phyloP scores from a whole-genome alignment of 225 moss, liverwort and hornwort genomes.

The Rhytidiadelphus loreus region DNA sequence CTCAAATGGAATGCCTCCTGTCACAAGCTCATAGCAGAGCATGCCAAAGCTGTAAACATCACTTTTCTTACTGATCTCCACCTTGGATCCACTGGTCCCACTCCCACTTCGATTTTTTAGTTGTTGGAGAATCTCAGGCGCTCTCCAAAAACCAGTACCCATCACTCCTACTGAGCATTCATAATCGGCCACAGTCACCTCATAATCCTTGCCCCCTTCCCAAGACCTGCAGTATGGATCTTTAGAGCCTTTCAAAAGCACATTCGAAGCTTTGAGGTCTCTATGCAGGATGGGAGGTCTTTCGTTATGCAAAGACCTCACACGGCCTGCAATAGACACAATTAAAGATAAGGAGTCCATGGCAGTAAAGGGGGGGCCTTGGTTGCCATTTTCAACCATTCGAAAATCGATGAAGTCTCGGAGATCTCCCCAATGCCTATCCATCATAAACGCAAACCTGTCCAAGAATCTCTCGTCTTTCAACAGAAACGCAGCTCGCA shows the following conservation, averaged over 20 bases:
- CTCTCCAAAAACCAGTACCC: neutral
- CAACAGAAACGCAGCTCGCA: neutral
- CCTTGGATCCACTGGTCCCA: neutral
- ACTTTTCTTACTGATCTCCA: neutral
- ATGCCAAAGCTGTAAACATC: neutral
- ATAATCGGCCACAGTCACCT: neutral
- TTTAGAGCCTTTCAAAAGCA: neutral
- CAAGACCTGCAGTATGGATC: neutral
- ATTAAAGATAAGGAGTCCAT: neutral
- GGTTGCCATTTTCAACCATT: neutral
- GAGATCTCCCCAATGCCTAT: neutral
- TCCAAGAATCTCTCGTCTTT: neutral
- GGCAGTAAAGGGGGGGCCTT: neutral
- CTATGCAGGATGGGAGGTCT: neutral
- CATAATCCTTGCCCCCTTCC: rapidly evolving
- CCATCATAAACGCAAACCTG: neutral
- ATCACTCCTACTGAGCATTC: neutral
- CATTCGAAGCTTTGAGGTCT: neutral
- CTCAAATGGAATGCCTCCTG: neutral
- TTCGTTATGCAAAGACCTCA: neutral
- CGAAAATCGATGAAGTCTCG: neutral
- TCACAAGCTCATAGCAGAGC: neutral
- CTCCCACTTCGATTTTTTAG: neutral
- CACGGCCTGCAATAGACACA: rapidly evolving
- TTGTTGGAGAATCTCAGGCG: neutral